Evolutionary conservation across 1,139 yeast species (phyloP), one percentile per base, ranked within the genome.

Genomic region (Geotrichum carabidarum): DNA sequence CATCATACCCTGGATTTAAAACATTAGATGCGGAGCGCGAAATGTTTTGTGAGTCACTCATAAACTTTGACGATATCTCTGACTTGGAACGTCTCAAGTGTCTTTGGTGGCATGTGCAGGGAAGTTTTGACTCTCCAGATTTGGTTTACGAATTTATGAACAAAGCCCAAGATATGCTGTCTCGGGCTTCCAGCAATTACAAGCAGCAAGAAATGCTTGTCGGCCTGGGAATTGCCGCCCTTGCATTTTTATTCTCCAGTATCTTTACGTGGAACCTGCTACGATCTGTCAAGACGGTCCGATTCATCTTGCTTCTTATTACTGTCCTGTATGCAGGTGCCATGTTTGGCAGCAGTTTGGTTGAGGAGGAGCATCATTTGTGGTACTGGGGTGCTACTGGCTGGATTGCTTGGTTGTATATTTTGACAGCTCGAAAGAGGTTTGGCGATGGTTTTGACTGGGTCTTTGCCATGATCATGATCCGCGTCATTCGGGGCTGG

Each of bases 341-440:
- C 48, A 84, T 86, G 68, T 88, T 89, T 73, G 97, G 95, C 0
- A 87, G 96, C 40, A 88, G 96, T 30, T 75, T 90, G 59, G 86
- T 93, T n/a, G 99, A 93, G 64, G 99, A 93, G 68, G 99, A 93
- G 65, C 96, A 93, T 65, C 97, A 90, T 66, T 71, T 90, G 14
- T 93, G 99, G 99, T 93, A 95, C 87, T 85, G 93, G 78, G 74
- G 83, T 15, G 72, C 80, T 0, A 71, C 81, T 0, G 74, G 71
- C 1, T 63, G 71, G 64, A 60, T 69, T 14, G 61, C 68, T 1
- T 64, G 70, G 68, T 56, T 65, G 17, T 66, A 65, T 51, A 62
- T 66, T 34, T 57, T 63, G 2, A 61, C 66, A 4, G 60, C 68
- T 1, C 56, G 70, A 37, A 54, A 60, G 48, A 55, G 55, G 32